Evolutionary conservation across 148 eudicot genomes (phyloP).

Genomic region (Fagopyrum homotropicum): DNA sequence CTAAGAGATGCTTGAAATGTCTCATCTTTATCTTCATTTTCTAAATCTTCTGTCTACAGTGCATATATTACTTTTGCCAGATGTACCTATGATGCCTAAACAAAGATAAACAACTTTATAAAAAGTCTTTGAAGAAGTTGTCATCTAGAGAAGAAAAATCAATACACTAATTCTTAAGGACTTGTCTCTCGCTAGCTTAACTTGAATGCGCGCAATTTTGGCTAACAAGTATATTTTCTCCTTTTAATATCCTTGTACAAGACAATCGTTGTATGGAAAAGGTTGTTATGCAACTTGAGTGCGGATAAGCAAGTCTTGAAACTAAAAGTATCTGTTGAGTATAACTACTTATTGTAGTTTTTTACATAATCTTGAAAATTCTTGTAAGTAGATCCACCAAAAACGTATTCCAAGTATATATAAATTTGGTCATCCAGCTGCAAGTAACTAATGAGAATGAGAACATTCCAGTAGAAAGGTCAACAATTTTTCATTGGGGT

Average conservation of each 20-base stretch:
- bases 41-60: no score
- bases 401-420: constrained; percentile 93
- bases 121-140: no score
- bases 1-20: no score
- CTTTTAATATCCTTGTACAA: constrained; percentile 87
- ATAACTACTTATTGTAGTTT: constrained; percentile 73
- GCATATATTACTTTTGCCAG: no score
- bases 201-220: no score
- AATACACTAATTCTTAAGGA: no score
- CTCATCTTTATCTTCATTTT: no score
- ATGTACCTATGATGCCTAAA: no score
- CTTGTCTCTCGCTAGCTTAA: no score
- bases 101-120: no score
- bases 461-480: not conserved
- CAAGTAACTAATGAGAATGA: not conserved
- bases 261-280: constrained; percentile 13
- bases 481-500: not conserved
- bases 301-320: constrained; percentile 92
- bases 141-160: no score
- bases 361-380: constrained; percentile 92
- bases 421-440: constrained; percentile 86
- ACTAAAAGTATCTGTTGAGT: constrained; percentile 87
- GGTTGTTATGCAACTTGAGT: constrained; percentile 22
- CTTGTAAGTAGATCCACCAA: constrained; percentile 94
- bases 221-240: constrained; percentile 95